Conservation (phyloP, 805 yeast genomes). For the Torulaspora indica region DNA sequence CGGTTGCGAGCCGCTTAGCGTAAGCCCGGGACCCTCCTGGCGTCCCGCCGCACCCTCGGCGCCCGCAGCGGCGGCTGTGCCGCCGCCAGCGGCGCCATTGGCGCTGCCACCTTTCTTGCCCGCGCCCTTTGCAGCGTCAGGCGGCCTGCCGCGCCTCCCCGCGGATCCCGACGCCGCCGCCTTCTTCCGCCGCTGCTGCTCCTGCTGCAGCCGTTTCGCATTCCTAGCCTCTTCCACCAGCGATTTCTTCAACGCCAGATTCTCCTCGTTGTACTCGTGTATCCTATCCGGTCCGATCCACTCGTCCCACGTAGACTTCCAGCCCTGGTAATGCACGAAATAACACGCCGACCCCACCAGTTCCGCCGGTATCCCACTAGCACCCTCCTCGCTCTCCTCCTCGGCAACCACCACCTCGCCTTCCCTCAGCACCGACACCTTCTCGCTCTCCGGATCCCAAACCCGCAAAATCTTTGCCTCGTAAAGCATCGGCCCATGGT, state of each 20-base stretch:
- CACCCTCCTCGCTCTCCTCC: constrained; percentile 23
- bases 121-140: not conserved
- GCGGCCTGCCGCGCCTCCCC: constrained; percentile 1
- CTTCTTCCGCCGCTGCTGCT: constrained; percentile 34
- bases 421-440: constrained; percentile 39
- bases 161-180: constrained; percentile 18
- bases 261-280: constrained; percentile 63
- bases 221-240: constrained; percentile 46
- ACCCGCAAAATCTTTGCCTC: constrained; percentile 75
- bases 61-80: not conserved
- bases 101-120: constrained; percentile 2
- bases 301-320: constrained; percentile 96
- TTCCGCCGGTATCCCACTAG: constrained; percentile 36
- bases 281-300: constrained; percentile 78
- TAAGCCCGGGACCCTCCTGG: not conserved
- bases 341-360: constrained; percentile 43
- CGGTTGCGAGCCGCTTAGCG: constrained; percentile 3
- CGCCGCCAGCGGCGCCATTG: not conserved
- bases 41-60: constrained; percentile 1
- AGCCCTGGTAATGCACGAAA: constrained; percentile 85
- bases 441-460: constrained; percentile 50
- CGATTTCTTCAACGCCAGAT: constrained; percentile 56
- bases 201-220: constrained; percentile 31
- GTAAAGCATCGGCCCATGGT: constrained; percentile 84
- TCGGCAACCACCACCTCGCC: constrained; percentile 24